A percentile compares a stretch with the other conserved stretches of the same genome.
Conservation (phyloP, 495 filamentous ascomycete species). For the Talaromyces wortmannii region DNA sequence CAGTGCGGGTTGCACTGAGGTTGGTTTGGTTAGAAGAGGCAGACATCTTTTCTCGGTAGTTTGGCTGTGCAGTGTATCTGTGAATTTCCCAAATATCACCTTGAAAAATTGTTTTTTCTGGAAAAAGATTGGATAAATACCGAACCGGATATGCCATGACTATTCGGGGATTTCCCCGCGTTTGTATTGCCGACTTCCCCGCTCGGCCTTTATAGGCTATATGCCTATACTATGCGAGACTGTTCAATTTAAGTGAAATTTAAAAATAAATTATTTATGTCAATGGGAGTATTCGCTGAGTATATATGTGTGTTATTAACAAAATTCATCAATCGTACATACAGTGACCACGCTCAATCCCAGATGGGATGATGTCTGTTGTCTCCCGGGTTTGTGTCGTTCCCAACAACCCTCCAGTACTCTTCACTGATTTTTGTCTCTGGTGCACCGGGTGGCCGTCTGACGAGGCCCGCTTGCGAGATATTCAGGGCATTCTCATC, state of each 20-base stretch:
- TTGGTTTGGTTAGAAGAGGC: background rate
- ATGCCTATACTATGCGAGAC: background rate
- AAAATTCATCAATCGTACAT: background rate
- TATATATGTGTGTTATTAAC: too few species aligned
- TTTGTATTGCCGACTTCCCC: background rate
- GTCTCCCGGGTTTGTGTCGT: background rate
- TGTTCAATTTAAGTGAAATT: too few species aligned
- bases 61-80: background rate
- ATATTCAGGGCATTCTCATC: constrained; percentile 5
- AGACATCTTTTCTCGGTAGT: background rate
- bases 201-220: background rate
- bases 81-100: background rate
- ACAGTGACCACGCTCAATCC: background rate
- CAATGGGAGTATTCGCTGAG: too few species aligned
- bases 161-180: too few species aligned
- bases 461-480: background rate
- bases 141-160: too few species aligned
- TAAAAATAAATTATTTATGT: too few species aligned
- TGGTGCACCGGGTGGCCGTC: background rate
- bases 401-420: background rate
- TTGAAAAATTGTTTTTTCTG: too few species aligned
- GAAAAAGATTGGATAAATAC: too few species aligned
- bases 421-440: background rate
- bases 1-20: constrained; percentile 3
- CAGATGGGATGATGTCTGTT: constrained; percentile 1